Percentiles rank a stretch among this genome's conserved stretches.
Conservation (phyloP, 1,139 yeast species). For the Kodamaea plutei region DNA sequence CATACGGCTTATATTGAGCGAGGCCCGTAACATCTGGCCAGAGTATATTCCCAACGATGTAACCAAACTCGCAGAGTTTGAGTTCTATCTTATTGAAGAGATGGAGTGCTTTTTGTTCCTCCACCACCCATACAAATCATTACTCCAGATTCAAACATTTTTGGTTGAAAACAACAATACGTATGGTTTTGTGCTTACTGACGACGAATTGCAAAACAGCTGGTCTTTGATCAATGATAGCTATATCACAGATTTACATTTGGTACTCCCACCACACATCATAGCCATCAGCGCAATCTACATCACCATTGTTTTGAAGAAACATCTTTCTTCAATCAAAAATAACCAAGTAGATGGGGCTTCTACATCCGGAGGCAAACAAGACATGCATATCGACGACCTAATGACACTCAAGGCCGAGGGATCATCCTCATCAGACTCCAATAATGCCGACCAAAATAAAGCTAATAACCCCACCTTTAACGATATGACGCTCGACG, state of each 20-base stretch:
- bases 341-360: conserved; percentile 8
- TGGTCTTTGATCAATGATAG: conserved; percentile 93
- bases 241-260: conserved; percentile 79
- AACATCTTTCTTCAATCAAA: conserved; percentile 25
- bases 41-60: conserved; percentile 90
- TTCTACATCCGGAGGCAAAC: conserved; percentile 1
- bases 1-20: conserved; percentile 74
- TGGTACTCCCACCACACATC: conserved; percentile 87
- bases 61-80: conserved; percentile 93
- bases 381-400: conserved; percentile 37
- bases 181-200: conserved; percentile 40
- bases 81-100: conserved; percentile 88
- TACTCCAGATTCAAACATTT: conserved; percentile 56
- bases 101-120: conserved; percentile 74
- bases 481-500: conserved; percentile 31
- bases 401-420: conserved; percentile 24
- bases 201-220: conserved; percentile 75
- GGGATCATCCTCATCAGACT: too few species aligned
- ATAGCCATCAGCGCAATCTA: conserved; percentile 81
- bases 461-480: conserved; percentile 13
- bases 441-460: conserved; percentile 1
- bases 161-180: conserved; percentile 22
- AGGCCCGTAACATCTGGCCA: conserved; percentile 91
- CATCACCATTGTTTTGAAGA: conserved; percentile 60
- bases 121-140: conserved; percentile 84